phyloP scores from a whole-genome alignment of 164 flowering plant species.

The Umbellularia californica region DNA sequence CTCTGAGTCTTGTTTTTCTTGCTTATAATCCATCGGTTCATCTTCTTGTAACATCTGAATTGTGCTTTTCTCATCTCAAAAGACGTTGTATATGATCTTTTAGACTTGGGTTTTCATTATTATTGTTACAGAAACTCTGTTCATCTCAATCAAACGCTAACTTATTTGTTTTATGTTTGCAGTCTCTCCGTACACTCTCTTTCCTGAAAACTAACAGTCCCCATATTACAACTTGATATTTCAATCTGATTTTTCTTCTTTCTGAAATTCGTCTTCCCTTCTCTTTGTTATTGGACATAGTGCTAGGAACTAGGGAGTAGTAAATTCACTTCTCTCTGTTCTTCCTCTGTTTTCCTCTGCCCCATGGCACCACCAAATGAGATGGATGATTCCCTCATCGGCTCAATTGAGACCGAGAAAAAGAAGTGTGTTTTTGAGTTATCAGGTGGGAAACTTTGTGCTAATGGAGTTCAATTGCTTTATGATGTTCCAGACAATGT shows the following conservation, averaged over 20 bases:
- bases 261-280: not conserved
- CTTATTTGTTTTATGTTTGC: not conserved
- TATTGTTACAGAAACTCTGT: not conserved
- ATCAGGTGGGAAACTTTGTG: constrained; percentile 40
- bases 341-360: constrained; percentile 17
- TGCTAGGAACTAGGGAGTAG: not conserved
- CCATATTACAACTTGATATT: not conserved
- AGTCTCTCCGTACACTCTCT: not conserved
- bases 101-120: not conserved
- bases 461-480: constrained; percentile 53
- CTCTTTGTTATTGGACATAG: not conserved
- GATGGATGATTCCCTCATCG: constrained; percentile 12
- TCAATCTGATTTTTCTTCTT: not conserved
- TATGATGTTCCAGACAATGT: constrained; percentile 68
- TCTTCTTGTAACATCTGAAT: too few relatives aligned
- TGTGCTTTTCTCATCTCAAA: not conserved
- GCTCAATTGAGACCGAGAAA: not conserved
- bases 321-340: not conserved
- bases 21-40: not conserved
- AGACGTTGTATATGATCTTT: not conserved
- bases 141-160: too few relatives aligned
- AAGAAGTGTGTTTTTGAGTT: constrained; percentile 29
- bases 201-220: not conserved
- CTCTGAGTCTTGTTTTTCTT: not conserved
- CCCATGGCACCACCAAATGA: constrained; percentile 50